A percentile compares a stretch with the other conserved stretches of the same genome.
Evolutionary conservation across 768 basidiomycete species (phyloP).

Genomic region (Kwoniella sp.): DNA sequence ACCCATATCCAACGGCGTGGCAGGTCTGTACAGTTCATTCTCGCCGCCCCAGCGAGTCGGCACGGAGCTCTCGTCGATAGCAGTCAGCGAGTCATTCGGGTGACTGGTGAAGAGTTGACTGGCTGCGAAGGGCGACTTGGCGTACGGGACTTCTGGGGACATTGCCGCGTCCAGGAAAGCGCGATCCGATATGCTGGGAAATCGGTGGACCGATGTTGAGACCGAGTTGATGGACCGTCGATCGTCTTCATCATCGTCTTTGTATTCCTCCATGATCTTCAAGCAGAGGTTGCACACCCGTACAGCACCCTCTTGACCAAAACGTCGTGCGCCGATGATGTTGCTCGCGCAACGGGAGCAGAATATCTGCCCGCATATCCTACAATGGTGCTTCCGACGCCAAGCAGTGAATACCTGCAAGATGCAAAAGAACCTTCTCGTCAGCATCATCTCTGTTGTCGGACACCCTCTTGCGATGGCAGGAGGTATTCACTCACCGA

Average conservation of each 20-base stretch:
- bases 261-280: constrained; percentile 84
- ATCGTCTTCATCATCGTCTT: constrained; percentile 91
- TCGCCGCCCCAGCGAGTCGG: constrained; percentile 28
- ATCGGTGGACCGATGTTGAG: constrained; percentile 63
- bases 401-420: constrained; percentile 73
- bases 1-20: constrained; percentile 25
- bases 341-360: constrained; percentile 96
- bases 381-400: constrained; percentile 95
- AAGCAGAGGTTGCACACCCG: constrained; percentile 94
- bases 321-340: constrained; percentile 89
- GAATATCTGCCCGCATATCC: constrained; percentile 98
- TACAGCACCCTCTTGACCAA: constrained; percentile 92
- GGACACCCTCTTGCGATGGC: background rate
- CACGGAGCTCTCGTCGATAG: constrained; percentile 39
- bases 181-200: constrained; percentile 59
- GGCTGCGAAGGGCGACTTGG: constrained; percentile 84
- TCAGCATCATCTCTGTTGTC: no score
- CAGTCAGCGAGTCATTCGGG: constrained; percentile 41
- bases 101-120: constrained; percentile 74
- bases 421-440: background rate
- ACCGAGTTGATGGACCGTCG: constrained; percentile 77
- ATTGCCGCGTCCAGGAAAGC: constrained; percentile 61
- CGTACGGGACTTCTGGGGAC: constrained; percentile 65
- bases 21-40: constrained; percentile 26
- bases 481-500: constrained; percentile 59